phyloP scores from a whole-genome alignment of 1,284 basidiomycete species.

The Trametes sp. region DNA sequence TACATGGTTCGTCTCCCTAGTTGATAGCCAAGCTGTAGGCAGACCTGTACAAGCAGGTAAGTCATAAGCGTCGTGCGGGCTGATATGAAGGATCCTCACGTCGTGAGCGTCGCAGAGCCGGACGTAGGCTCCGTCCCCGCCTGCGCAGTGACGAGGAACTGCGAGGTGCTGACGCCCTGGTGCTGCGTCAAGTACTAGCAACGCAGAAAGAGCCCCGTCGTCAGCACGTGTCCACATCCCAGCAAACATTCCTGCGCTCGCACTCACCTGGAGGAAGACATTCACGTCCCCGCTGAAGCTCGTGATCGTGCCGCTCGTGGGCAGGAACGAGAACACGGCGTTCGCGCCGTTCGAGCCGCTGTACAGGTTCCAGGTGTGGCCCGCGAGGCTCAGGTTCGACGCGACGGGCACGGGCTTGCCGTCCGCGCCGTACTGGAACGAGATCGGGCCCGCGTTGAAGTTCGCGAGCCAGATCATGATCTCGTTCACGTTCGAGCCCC shows the following conservation, averaged over 20 bases:
- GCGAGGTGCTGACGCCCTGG: constrained; percentile 52
- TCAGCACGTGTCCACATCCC: not conserved
- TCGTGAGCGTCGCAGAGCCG: constrained; percentile 60
- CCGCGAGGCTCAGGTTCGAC: constrained; percentile 54
- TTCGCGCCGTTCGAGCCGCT: constrained; percentile 65
- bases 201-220: not conserved
- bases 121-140: constrained; percentile 64
- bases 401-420: constrained; percentile 58
- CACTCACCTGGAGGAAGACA: constrained; percentile 57
- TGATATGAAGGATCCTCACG: constrained; percentile 44
- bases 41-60: constrained; percentile 38
- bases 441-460: constrained; percentile 65
- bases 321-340: constrained; percentile 70
- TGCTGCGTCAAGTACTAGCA: constrained; percentile 59
- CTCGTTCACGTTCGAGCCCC: constrained; percentile 62
- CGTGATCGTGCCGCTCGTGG: constrained; percentile 51
- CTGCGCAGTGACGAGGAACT: constrained; percentile 62
- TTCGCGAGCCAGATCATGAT: constrained; percentile 76
- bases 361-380: constrained; percentile 66
- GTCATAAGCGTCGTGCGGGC: not conserved
- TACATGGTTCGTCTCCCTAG: constrained; percentile 28
- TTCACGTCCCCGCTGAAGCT: constrained; percentile 65
- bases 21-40: constrained; percentile 53
- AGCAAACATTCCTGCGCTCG: too few relatives aligned
- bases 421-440: constrained; percentile 51